A percentile compares a stretch with the other conserved stretches of the same genome.
Evolutionary conservation across 192 early-diverging fungal species (phyloP).

Genomic region (Rhizophagus clarus): DNA sequence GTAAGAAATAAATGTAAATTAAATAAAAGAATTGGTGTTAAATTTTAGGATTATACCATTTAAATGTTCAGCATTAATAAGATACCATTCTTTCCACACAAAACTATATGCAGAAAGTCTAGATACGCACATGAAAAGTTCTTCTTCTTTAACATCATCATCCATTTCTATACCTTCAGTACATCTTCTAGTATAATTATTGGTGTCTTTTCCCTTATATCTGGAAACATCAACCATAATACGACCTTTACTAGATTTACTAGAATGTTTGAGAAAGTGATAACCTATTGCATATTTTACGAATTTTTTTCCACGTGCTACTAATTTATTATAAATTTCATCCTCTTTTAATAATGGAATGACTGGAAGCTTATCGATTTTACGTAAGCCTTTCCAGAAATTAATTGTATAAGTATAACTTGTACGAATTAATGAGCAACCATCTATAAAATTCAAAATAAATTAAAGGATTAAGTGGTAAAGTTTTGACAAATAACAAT

Average conservation of each 20-base stretch:
- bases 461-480: too few relatives aligned
- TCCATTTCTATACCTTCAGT: background rate
- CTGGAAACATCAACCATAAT: background rate
- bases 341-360: background rate
- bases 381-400: background rate
- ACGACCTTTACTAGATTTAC: background rate
- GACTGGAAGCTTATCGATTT: background rate
- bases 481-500: too few relatives aligned
- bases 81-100: too few relatives aligned
- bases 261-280: background rate
- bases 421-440: too few relatives aligned
- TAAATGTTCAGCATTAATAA: too few relatives aligned
- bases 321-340: background rate
- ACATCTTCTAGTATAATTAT: too few relatives aligned
- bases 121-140: too few relatives aligned
- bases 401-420: background rate
- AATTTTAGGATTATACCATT: background rate
- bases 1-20: background rate
- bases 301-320: constrained; percentile 3
- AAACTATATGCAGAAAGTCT: too few relatives aligned
- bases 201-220: too few relatives aligned
- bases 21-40: too few relatives aligned
- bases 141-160: too few relatives aligned
- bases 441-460: too few relatives aligned
- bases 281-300: background rate